A percentile compares a stretch with the other conserved stretches of the same genome.
Conservation (phyloP, 2,329 filamentous ascomycete species). For the Ramularia endophylla region DNA sequence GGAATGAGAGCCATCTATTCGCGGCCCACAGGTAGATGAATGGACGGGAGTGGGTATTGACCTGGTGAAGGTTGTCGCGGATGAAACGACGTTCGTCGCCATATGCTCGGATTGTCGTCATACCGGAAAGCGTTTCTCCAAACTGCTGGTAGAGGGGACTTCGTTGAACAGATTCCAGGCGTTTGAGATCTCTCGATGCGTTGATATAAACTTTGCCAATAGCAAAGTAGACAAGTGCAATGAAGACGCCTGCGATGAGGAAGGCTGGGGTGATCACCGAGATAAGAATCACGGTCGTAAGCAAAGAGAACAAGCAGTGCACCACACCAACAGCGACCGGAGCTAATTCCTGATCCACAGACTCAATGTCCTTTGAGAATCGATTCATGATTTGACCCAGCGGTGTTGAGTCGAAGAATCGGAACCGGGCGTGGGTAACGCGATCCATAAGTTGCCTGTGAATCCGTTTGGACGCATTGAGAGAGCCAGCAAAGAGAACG, state of each 20-base stretch:
- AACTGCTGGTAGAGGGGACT: slow-evolving; percentile 98
- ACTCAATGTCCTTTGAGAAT: slow-evolving; percentile 95
- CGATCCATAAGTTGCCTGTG: slow-evolving; percentile 72
- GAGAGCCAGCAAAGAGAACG: slow-evolving; percentile 86
- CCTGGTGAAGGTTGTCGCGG: slow-evolving; percentile 77
- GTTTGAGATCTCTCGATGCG: slow-evolving; percentile 91
- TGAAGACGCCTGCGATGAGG: slow-evolving; percentile 78
- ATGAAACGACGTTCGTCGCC: slow-evolving; percentile 92
- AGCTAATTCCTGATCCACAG: slow-evolving; percentile 92
- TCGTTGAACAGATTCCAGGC: slow-evolving; percentile 86
- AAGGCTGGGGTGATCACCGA: slow-evolving; percentile 86
- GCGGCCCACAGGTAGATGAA: slow-evolving; percentile 96
- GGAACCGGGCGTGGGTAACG: slow-evolving; percentile 86
- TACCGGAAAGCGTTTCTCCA: slow-evolving; percentile 87
- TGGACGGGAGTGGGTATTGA: slow-evolving; percentile 86
- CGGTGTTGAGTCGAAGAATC: slow-evolving; percentile 95
- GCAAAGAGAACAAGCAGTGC: slow-evolving; percentile 60
- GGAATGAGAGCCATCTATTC: slow-evolving; percentile 93
- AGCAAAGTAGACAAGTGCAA: slow-evolving; percentile 72
- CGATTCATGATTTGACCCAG: slow-evolving; percentile 96
- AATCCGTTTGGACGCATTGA: slow-evolving; percentile 79
- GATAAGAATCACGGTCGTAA: slow-evolving; percentile 84
- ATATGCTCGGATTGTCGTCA: slow-evolving; percentile 95
- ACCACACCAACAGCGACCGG: slow-evolving; percentile 76
- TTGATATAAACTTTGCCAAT: slow-evolving; percentile 85